A percentile compares a stretch with the other conserved stretches of the same genome.
Evolutionary conservation across 331 rosid genomes (phyloP).

Genomic region (Saraca asoca): DNA sequence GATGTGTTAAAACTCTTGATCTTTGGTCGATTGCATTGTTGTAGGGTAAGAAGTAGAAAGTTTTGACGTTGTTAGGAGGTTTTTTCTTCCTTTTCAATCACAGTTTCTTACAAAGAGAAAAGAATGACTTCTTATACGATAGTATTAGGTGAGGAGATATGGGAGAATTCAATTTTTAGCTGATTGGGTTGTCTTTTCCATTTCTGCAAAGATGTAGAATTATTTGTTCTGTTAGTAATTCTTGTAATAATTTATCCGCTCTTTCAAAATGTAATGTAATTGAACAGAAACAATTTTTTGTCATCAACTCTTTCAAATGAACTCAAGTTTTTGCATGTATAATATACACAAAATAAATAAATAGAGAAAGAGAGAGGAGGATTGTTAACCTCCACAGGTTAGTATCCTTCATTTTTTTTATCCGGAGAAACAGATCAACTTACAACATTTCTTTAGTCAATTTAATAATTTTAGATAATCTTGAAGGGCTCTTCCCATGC

Average conservation of each 20-base stretch:
- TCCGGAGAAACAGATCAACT: too few species aligned
- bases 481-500: too few species aligned
- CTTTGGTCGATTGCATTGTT: conserved; percentile 46
- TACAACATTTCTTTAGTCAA: too few species aligned
- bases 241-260: conserved; percentile 62
- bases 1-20: conserved; percentile 38
- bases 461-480: too few species aligned
- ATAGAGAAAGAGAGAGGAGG: too few species aligned
- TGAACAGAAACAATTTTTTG: conserved; percentile 36
- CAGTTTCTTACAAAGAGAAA: conserved; percentile 47
- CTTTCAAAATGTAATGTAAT: conserved; percentile 48
- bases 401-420: too few species aligned
- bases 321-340: too few species aligned
- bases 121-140: conserved; percentile 55
- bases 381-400: too few species aligned
- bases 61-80: conserved; percentile 60
- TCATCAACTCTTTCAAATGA: too few species aligned
- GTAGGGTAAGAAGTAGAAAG: conserved; percentile 65
- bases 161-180: conserved; percentile 54
- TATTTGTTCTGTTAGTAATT: conserved; percentile 49
- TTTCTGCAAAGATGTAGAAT: conserved; percentile 54
- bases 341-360: too few species aligned
- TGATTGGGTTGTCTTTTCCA: conserved; percentile 46
- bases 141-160: conserved; percentile 51
- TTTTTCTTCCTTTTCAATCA: conserved; percentile 38